phyloP scores from a whole-genome alignment of 2,329 filamentous ascomycete species.

The Aspergillus sp. region DNA sequence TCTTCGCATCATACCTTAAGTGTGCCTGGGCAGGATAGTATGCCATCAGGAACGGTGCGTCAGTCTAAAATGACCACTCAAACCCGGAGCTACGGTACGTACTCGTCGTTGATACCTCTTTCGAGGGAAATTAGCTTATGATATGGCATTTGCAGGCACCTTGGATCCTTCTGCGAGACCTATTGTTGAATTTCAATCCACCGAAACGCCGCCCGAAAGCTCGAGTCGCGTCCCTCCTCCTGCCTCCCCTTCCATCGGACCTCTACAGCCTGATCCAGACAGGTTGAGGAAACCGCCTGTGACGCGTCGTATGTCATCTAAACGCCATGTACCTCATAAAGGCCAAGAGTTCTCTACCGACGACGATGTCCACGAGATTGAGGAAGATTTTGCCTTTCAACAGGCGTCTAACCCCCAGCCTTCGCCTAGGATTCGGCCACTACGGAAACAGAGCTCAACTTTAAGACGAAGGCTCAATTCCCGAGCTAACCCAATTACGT shows the following conservation, averaged over 20 bases:
- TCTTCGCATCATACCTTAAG: conserved; percentile 14
- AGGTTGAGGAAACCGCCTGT: conserved; percentile 71
- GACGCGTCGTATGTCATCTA: conserved; percentile 72
- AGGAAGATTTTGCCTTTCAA: conserved; percentile 60
- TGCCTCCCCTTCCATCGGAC: conserved; percentile 46
- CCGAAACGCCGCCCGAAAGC: conserved; percentile 31
- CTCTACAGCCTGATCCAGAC: conserved; percentile 38
- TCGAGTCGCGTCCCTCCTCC: conserved; percentile 36
- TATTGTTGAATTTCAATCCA: conserved; percentile 24
- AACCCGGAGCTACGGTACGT: conserved; percentile 33
- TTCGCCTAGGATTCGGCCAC: conserved; percentile 37
- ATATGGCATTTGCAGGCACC: conserved; percentile 28
- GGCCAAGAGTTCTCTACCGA: conserved; percentile 89
- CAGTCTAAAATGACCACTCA: conserved; percentile 16
- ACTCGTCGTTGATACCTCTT: neutral
- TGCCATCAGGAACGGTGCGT: conserved; percentile 16
- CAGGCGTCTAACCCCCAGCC: conserved; percentile 29
- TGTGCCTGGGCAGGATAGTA: conserved; percentile 14
- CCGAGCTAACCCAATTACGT: conserved; percentile 32
- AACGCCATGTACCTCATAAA: conserved; percentile 68
- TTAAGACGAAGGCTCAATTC: conserved; percentile 38
- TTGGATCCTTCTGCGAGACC: conserved; percentile 26
- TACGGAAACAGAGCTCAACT: conserved; percentile 39
- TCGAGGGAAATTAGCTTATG: neutral
- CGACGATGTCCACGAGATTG: conserved; percentile 79